A percentile compares a stretch with the other conserved stretches of the same genome.
These are phyloP conservation scores for Quercus tomentella DNA, from an alignment of 331 rosid genomes.

Conservation along the genomic window DNA sequence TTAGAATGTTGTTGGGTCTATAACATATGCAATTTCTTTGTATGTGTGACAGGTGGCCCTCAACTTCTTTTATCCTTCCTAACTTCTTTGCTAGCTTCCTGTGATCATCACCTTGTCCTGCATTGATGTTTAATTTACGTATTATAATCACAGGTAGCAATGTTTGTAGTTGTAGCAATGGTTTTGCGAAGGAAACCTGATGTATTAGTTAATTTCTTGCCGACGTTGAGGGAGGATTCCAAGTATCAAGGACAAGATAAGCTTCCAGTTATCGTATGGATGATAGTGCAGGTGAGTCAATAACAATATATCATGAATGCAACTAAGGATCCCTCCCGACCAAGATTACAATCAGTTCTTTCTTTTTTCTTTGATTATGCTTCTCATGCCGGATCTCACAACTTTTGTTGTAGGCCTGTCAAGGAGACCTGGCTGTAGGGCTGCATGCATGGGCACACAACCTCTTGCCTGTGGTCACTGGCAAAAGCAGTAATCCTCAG, in stretches of 20 bases:
- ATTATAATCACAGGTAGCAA: conserved; percentile 69
- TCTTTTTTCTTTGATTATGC: background rate
- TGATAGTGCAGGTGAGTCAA: conserved; percentile 68
- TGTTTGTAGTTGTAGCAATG: conserved; percentile 76
- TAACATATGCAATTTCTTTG: background rate
- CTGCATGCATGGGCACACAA: conserved; percentile 78
- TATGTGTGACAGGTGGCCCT: background rate
- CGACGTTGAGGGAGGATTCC: conserved; percentile 57
- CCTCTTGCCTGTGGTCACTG: conserved; percentile 67
- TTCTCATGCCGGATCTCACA: conserved; percentile 24
- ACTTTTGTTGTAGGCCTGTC: conserved; percentile 48
- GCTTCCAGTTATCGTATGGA: conserved; percentile 79
- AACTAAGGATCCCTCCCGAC: background rate
- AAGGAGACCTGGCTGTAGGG: conserved; percentile 79
- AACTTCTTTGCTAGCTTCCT: conserved; percentile 6
- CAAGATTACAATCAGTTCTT: background rate
- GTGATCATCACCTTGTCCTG: conserved; percentile 8
- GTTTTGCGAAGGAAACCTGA: conserved; percentile 89
- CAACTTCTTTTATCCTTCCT: background rate
- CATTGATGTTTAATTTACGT: conserved; percentile 17
- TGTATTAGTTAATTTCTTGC: conserved; percentile 51
- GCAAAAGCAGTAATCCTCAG: conserved; percentile 75
- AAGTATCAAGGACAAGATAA: conserved; percentile 95
- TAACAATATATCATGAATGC: background rate
- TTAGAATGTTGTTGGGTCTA: background rate